A percentile compares a stretch with the other conserved stretches of the same genome.
Conservation (phyloP, 2,329 filamentous ascomycete species). For the Trichoderma breve region DNA sequence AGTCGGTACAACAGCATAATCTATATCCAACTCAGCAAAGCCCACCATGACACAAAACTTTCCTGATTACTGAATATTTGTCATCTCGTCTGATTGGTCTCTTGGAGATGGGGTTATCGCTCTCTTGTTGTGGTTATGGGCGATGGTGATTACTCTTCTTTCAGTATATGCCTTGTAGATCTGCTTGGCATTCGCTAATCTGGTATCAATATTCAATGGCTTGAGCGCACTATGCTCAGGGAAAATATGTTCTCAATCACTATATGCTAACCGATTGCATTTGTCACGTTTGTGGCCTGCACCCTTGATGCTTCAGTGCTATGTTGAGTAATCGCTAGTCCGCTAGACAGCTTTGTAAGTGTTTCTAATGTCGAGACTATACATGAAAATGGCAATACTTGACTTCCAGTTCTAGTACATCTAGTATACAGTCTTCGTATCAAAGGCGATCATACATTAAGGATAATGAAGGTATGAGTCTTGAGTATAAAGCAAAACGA, state of each 20-base stretch:
- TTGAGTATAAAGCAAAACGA: too few relatives aligned
- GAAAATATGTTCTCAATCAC: neutral
- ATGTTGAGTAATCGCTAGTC: neutral
- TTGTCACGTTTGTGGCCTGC: neutral
- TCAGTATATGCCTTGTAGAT: neutral
- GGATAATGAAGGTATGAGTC: too few relatives aligned
- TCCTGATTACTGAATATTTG: neutral
- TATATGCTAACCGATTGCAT: neutral
- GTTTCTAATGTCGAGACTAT: neutral
- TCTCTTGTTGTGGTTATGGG: neutral
- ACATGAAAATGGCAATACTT: neutral
- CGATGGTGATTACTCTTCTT: neutral
- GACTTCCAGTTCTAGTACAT: too few relatives aligned
- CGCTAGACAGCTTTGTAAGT: neutral
- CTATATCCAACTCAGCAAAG: neutral
- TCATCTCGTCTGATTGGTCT: neutral
- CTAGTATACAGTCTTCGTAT: too few relatives aligned
- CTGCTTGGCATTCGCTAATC: neutral
- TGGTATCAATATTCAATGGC: neutral
- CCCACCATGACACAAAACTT: neutral
- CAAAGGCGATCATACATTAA: too few relatives aligned
- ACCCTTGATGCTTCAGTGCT: neutral
- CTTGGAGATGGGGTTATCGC: neutral
- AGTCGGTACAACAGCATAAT: neutral
- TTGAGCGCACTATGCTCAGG: neutral